phyloP scores from a whole-genome alignment of 2,329 filamentous ascomycete genomes.

The Fusarium globosum region DNA sequence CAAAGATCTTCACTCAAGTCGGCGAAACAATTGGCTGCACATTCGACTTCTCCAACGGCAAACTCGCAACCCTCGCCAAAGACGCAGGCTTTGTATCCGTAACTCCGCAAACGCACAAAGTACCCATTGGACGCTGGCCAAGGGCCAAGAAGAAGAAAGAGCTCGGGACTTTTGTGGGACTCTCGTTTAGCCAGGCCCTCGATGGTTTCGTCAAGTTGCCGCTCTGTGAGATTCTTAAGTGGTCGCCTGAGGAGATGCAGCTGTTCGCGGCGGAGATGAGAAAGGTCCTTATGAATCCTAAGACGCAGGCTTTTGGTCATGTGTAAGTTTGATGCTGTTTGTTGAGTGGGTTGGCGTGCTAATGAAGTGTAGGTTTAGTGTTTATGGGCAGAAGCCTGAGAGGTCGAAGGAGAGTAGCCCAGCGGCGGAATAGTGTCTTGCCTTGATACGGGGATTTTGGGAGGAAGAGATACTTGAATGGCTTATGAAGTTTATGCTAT shows the following conservation, averaged over 20 bases:
- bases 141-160: constrained; percentile 40
- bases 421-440: not conserved
- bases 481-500: not conserved
- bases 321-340: constrained; percentile 17
- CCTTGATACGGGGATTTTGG: fast-evolving
- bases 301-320: constrained; percentile 23
- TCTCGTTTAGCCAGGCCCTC: constrained; percentile 39
- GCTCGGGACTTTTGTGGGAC: constrained; percentile 34
- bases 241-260: constrained; percentile 38
- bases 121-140: constrained; percentile 38
- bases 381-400: constrained; percentile 33
- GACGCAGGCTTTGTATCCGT: constrained; percentile 16
- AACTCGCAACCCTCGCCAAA: constrained; percentile 32
- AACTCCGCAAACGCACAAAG: constrained; percentile 20
- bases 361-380: constrained; percentile 19
- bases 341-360: not conserved
- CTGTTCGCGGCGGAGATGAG: constrained; percentile 40
- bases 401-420: fast-evolving
- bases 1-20: constrained; percentile 21
- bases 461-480: fast-evolving
- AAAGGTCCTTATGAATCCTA: constrained; percentile 21
- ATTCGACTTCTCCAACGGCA: constrained; percentile 34
- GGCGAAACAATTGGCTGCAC: constrained; percentile 30
- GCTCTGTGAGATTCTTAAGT: constrained; percentile 34
- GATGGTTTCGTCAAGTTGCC: constrained; percentile 42